Conservation (phyloP, 345 rosid species). For the Linum tenue region DNA sequence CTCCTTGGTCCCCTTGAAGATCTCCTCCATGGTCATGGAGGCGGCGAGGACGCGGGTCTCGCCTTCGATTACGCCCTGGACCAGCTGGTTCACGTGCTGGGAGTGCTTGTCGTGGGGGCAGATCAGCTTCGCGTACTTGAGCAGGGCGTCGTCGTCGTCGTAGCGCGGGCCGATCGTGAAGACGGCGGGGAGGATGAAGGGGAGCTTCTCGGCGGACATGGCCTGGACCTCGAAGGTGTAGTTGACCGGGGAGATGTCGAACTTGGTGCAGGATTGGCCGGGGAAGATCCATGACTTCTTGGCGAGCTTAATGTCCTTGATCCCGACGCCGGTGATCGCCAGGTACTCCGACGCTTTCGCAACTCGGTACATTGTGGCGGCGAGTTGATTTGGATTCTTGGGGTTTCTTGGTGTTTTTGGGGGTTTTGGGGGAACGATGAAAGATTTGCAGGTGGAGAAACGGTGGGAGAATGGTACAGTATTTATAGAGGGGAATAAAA, state of each 20-base stretch:
- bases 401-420: too few relatives aligned
- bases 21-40: constrained; percentile 18
- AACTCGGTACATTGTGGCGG: neutral
- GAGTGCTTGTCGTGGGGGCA: neutral
- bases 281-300: constrained; percentile 16
- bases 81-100: constrained; percentile 11
- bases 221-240: too few relatives aligned
- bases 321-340: constrained; percentile 9
- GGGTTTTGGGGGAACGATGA: too few relatives aligned
- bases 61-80: constrained; percentile 16
- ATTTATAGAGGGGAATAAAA: too few relatives aligned
- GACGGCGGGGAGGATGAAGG: too few relatives aligned
- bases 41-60: constrained; percentile 20
- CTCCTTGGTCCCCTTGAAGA: constrained; percentile 13
- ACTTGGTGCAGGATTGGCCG: neutral
- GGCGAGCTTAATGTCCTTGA: constrained; percentile 11
- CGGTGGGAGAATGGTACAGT: too few relatives aligned
- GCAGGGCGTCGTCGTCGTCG: neutral
- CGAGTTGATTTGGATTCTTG: too few relatives aligned
- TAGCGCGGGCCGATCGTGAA: neutral
- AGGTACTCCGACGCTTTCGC: constrained; percentile 14
- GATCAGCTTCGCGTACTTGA: neutral
- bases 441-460: too few relatives aligned
- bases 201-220: too few relatives aligned
- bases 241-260: constrained; percentile 4